A percentile compares a stretch with the other conserved stretches of the same genome.
Conservation (phyloP, 495 filamentous ascomycete genomes). For the Aspergillus ellipticus region DNA sequence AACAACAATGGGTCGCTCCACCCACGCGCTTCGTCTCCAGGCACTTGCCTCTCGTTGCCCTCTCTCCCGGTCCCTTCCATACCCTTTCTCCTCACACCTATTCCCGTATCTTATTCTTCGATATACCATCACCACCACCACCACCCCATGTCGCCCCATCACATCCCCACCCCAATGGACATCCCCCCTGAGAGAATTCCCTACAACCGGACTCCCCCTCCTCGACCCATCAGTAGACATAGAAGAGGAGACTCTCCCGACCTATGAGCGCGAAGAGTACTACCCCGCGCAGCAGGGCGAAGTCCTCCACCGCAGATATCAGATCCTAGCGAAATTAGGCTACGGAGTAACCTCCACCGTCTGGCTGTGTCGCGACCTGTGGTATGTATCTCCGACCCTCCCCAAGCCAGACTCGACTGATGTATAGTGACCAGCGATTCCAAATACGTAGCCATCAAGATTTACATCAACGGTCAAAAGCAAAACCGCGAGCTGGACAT, state of each 20-base stretch:
- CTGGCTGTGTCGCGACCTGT: slow-evolving; percentile 46
- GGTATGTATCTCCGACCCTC: slow-evolving; percentile 12
- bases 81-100: background rate
- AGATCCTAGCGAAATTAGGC: slow-evolving; percentile 48
- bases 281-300: slow-evolving; percentile 46
- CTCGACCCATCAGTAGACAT: slow-evolving; percentile 2
- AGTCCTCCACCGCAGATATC: slow-evolving; percentile 34
- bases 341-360: slow-evolving; percentile 44
- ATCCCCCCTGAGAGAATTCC: background rate
- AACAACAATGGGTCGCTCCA: too few species aligned
- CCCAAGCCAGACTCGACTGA: background rate
- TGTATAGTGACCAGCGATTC: background rate
- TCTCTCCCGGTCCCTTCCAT: too few species aligned
- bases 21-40: too few species aligned
- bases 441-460: background rate
- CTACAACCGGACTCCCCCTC: background rate
- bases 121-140: background rate
- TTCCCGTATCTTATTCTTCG: too few species aligned
- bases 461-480: background rate
- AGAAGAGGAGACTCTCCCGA: slow-evolving; percentile 40
- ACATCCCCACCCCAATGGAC: background rate
- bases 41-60: too few species aligned
- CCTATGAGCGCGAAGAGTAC: slow-evolving; percentile 31
- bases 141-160: background rate
- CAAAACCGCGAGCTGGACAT: background rate